Base-by-base conservation (phyloP, 2,329 filamentous ascomycete genomes). In the Penicillium oxalicum region DNA sequence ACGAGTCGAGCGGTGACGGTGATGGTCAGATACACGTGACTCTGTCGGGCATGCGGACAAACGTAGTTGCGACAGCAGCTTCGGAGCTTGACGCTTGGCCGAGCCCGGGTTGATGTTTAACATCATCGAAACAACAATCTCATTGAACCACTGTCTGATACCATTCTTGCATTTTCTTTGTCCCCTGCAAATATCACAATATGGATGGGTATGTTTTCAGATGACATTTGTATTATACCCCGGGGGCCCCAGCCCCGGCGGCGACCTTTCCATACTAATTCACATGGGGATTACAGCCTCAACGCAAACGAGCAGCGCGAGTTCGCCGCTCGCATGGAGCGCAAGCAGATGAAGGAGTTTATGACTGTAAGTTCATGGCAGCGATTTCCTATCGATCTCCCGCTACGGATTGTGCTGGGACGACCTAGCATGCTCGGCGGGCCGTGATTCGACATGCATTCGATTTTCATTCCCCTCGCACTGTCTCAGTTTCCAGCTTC, bases 291-390 rank as follows among this genome's bases (percentile, higher is more conserved):
- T 38, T 32, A 32, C 29, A 86, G 83, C 61, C 86, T 95, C 69
- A 88, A 81, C 61, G 69, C 79, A 63, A 72, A 82, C 63, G 91
- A 97, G 79, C 88, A 94, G 78, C 87, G 88, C 75, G 88, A 93
- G 79, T 87, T 98, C 68, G 86, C 95, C 74, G 76, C 82, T 75
- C 89, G 93, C 73, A 91, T 98, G 82, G 90, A 97, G 78, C 87
- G 88, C 76, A 94, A 93, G 75, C 93, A 98, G 76, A 88, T 98
- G 80, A 95, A 95, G 77, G 91, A 97, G 70, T 97, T 98, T 70
- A 95, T 97, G 86, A 87, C 83, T 64, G 93, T 97, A 80, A 62
- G 88, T 78, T 4, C 26, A 4, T 13, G 4, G 11, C 18, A 24
- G 12, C n/a, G 7, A 4, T 4, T 9, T 9, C 13, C 6, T 25